phyloP scores from a whole-genome alignment of 768 basidiomycete species.

The Pholiota molesta region DNA sequence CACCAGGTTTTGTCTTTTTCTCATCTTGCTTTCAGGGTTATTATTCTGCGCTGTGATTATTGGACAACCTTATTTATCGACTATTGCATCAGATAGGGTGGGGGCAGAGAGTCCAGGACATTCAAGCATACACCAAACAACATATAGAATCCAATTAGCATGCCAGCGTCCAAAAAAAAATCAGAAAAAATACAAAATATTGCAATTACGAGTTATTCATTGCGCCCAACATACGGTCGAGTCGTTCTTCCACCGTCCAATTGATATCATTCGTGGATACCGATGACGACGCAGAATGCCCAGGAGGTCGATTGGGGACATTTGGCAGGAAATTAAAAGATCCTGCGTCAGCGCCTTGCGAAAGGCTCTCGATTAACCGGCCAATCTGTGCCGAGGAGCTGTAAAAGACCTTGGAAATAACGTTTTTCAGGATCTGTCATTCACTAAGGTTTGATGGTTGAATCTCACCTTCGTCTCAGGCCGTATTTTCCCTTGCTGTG shows the following conservation, averaged over 20 bases:
- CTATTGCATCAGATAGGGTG: constrained; percentile 25
- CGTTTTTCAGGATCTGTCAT: constrained; percentile 29
- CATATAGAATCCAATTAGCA: constrained; percentile 25
- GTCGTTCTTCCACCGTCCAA: constrained; percentile 76
- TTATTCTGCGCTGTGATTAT: constrained; percentile 24
- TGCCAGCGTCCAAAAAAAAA: constrained; percentile 23
- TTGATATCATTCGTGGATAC: constrained; percentile 63
- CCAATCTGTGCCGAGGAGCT: constrained; percentile 80
- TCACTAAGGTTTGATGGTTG: constrained; percentile 18
- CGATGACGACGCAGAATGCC: constrained; percentile 66
- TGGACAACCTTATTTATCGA: constrained; percentile 31
- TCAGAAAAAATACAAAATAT: constrained; percentile 24
- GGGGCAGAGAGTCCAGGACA: constrained; percentile 15
- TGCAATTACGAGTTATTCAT: constrained; percentile 34
- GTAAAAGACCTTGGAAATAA: constrained; percentile 63
- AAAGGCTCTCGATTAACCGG: constrained; percentile 81
- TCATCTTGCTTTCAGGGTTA: constrained; percentile 23
- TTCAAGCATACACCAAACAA: constrained; percentile 22
- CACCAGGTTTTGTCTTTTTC: constrained; percentile 7
- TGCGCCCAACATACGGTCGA: constrained; percentile 70
- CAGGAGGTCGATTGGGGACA: constrained; percentile 34
- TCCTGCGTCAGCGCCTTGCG: constrained; percentile 79
- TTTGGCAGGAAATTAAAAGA: constrained; percentile 75
- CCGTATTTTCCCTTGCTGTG: constrained; percentile 53
- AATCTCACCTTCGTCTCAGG: constrained; percentile 82